phyloP scores from a whole-genome alignment of 139 green algal species.

The Raphidocelis subcapitata region DNA sequence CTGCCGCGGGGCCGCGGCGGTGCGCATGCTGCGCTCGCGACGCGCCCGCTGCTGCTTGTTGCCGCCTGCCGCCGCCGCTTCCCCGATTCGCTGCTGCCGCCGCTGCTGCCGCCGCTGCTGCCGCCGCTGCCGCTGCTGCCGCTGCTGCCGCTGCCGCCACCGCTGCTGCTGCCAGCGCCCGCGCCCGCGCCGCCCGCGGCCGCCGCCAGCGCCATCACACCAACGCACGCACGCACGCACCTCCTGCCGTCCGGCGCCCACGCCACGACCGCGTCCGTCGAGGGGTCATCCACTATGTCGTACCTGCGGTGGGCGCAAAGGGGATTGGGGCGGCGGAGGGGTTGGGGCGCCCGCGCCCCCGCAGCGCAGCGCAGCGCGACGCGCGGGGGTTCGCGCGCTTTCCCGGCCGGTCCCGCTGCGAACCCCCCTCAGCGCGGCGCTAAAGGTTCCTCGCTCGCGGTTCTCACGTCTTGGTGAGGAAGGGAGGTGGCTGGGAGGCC shows the following conservation, averaged over 20 bases:
- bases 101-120: no score
- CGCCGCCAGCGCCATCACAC: no score
- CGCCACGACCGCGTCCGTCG: conserved; percentile 79
- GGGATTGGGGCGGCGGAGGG: not conserved
- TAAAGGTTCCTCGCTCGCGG: no score
- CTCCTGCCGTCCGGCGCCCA: conserved; percentile 84
- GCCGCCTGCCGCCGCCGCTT: no score
- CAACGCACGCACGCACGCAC: conserved; percentile 36
- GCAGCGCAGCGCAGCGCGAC: no score
- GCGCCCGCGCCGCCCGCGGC: no score
- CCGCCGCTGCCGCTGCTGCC: no score
- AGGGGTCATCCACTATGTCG: conserved; percentile 88
- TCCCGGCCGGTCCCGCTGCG: not conserved
- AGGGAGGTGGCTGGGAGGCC: conserved; percentile 46
- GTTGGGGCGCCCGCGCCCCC: no score
- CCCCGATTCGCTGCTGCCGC: no score
- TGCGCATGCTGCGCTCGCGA: not conserved
- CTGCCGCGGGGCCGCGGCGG: not conserved
- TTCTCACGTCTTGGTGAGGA: conserved; percentile 68
- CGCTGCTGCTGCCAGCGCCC: no score
- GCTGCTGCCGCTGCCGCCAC: no score
- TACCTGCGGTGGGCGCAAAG: conserved; percentile 65
- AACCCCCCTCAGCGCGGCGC: not conserved
- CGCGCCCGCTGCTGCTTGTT: not conserved
- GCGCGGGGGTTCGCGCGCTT: no score